Percentiles rank a stretch among this genome's conserved stretches.
Conservation (phyloP, 1,284 basidiomycete species). For the Trametes versicolor region DNA sequence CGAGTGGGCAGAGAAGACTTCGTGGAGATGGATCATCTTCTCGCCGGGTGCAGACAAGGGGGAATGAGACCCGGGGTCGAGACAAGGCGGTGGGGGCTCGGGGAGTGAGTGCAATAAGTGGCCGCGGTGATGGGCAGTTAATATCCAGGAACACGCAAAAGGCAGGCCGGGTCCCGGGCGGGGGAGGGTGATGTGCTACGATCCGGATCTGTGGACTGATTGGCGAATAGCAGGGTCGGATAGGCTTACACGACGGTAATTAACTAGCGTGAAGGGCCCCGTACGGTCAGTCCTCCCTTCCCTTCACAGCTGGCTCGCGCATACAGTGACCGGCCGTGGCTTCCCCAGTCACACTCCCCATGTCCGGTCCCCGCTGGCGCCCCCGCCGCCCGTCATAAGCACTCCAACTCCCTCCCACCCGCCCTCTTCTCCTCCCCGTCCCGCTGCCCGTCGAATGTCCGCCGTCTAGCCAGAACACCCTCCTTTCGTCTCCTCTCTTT, state of each 20-base stretch:
- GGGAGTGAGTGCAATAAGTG: slow-evolving; percentile 1
- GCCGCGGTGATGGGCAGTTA: slow-evolving; percentile 11
- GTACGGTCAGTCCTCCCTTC: not conserved
- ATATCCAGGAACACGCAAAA: slow-evolving; percentile 13
- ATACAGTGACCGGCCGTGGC: slow-evolving; percentile 2
- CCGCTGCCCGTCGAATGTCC: slow-evolving; percentile 11
- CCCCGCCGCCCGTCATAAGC: slow-evolving; percentile 8
- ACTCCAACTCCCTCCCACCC: slow-evolving; percentile 4
- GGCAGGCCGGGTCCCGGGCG: slow-evolving; percentile 14
- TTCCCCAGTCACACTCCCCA: slow-evolving; percentile 18
- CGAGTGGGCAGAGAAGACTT: not conserved
- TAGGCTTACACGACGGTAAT: slow-evolving; percentile 21
- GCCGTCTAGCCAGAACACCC: slow-evolving; percentile 13
- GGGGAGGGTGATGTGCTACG: slow-evolving; percentile 22
- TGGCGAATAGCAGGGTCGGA: slow-evolving; percentile 14
- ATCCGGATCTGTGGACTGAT: slow-evolving; percentile 27
- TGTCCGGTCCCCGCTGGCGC: slow-evolving; percentile 15
- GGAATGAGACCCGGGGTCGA: slow-evolving; percentile 8
- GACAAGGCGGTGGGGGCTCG: slow-evolving; percentile 7
- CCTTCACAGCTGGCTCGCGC: slow-evolving; percentile 17
- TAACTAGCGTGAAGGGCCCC: slow-evolving; percentile 5
- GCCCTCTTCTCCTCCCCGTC: slow-evolving; percentile 10
- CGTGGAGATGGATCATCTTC: not conserved
- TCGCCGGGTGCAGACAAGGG: slow-evolving; percentile 2
- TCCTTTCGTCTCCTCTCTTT: slow-evolving; percentile 4